These are phyloP conservation scores for Globisporangium cederbergense DNA, from an alignment of 352 stramenopile genomes.

Conservation along the genomic window DNA sequence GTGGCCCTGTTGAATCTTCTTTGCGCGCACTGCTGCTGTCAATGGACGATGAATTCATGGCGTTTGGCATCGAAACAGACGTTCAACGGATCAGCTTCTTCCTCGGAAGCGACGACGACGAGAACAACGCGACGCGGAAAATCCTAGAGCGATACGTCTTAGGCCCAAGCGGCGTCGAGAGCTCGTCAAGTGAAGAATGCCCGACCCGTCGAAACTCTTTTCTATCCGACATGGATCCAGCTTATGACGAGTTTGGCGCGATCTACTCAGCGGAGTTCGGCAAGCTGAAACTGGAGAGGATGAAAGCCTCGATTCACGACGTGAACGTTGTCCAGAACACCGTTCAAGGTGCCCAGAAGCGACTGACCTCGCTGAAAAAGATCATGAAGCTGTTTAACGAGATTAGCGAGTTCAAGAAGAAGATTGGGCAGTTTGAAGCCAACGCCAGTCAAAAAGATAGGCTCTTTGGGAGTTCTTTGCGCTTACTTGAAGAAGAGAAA, in stretches of 20 bases:
- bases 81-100: conserved; percentile 70
- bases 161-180: background rate
- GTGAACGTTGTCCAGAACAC: conserved; percentile 42
- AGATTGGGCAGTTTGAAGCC: conserved; percentile 72
- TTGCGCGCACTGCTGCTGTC: conserved; percentile 56
- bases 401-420: conserved; percentile 67
- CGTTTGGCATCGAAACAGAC: conserved; percentile 72
- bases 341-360: conserved; percentile 47
- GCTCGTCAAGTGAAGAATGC: background rate
- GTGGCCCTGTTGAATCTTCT: conserved; percentile 31
- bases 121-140: conserved; percentile 31
- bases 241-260: conserved; percentile 32
- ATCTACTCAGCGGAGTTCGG: conserved; percentile 47
- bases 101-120: conserved; percentile 44
- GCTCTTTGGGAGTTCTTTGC: conserved; percentile 70
- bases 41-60: conserved; percentile 57
- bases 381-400: conserved; percentile 76
- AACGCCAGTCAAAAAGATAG: conserved; percentile 71
- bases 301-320: conserved; percentile 45
- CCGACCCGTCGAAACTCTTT: conserved; percentile 30
- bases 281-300: conserved; percentile 30
- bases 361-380: conserved; percentile 68
- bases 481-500: conserved; percentile 71
- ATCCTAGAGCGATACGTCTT: conserved; percentile 58
- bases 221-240: conserved; percentile 59